Evolutionary conservation across 495 filamentous ascomycete species (phyloP), one percentile per base, ranked within the genome.

Genomic region (Cenococcum geophilum): DNA sequence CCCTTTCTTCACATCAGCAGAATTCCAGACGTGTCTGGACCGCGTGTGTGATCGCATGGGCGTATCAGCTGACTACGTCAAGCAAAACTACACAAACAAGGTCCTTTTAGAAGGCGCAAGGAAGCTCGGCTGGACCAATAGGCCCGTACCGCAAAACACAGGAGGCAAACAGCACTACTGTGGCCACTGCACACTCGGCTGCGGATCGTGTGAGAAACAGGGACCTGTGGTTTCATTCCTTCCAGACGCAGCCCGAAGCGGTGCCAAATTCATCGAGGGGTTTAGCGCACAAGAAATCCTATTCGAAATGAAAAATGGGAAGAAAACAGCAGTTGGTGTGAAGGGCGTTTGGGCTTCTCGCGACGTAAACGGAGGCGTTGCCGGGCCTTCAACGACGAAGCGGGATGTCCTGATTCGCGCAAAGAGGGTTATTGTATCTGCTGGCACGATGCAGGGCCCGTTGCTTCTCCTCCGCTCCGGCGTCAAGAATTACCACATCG

Each of bases 151-250:
- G 4, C 89, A 92, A 69, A 97, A 97, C 65, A 88, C 83, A 1
- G 87, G 85, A 1, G 81, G 80, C 1, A 75, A 78, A 1, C 76
- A 80, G 49, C 91, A 96, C 68, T 81, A 87, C 62, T 91, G 87
- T 66, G 89, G 91, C 1, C 83, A 89, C 67, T 97, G 92, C 71
- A 82, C 81, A 4, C 67, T 88, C 59, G 92, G 92, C 8, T 97
- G 92, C 69, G 80, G 82, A 5, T 76, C 79, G 0, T 80, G 77
- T 20, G 82, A 84, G 62, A 95, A 95, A 68, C 85, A 89, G 72
- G 89, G 89, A 0, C 89, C 91, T 0, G 84, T 81, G 0, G 83
- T 87, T 36, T 82, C 83, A 2, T 96, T 85, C 78, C 77, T 96
- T 22, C 86, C 85, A 0, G 89, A 92, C 71, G 91, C 92, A 3